Percentiles rank a stretch among this genome's conserved stretches.
Evolutionary conservation across 2,329 filamentous ascomycete genomes (phyloP).

Genomic region (Tricladium varicosporioides): DNA sequence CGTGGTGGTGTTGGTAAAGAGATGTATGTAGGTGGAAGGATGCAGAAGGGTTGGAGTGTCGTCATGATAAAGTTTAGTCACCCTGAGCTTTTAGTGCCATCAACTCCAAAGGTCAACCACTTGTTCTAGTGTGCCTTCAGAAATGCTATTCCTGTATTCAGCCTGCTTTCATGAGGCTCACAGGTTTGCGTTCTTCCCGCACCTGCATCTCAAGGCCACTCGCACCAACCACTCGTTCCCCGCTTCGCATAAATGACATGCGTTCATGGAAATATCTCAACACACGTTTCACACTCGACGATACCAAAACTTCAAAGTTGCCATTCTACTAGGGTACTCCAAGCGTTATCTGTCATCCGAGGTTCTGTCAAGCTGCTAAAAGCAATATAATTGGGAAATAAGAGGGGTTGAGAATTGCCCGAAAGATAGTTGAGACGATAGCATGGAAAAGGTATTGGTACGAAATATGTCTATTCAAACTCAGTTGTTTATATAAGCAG

Average conservation of each 20-base stretch:
- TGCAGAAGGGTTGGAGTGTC: neutral
- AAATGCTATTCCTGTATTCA: no score
- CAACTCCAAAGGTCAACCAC: no score
- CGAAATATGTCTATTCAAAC: neutral
- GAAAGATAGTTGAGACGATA: neutral
- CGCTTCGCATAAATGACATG: no score
- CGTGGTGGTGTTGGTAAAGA: neutral
- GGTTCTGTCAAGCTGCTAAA: neutral
- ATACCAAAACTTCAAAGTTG: neutral
- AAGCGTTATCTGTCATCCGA: neutral
- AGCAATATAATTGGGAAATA: neutral
- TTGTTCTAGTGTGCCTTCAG: no score
- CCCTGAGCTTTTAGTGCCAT: no score
- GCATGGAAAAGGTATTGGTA: neutral
- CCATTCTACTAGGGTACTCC: neutral
- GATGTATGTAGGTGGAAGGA: neutral
- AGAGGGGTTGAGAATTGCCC: neutral
- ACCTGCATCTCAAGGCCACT: neutral
- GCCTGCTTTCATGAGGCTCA: no score
- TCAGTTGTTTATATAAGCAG: constrained; percentile 14
- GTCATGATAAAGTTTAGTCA: no score
- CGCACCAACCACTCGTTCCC: neutral
- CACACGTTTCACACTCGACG: neutral
- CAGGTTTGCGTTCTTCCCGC: no score
- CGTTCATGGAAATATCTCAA: neutral